A percentile compares a stretch with the other conserved stretches of the same genome.
phyloP scores from a whole-genome alignment of 768 basidiomycete genomes.

The Brasilioporus rufonigricans region DNA sequence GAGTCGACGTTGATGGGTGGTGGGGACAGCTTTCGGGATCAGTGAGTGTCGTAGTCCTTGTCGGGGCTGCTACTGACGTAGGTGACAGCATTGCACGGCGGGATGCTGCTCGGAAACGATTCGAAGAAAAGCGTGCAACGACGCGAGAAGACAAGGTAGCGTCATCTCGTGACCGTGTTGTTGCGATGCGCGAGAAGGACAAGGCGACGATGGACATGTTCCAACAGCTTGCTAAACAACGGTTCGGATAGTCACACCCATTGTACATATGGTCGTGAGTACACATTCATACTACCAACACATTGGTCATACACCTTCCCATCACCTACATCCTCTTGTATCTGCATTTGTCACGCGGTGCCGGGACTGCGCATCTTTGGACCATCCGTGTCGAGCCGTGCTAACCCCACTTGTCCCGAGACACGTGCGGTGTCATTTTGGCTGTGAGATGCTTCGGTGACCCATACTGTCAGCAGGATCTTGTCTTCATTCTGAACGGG shows the following conservation, averaged over 20 bases:
- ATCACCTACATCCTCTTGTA: too few species aligned
- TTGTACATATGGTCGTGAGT: background rate
- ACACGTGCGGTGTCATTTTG: too few species aligned
- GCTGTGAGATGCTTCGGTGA: too few species aligned
- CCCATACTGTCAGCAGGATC: too few species aligned
- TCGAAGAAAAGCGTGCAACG: slow-evolving; percentile 47
- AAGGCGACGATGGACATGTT: slow-evolving; percentile 97
- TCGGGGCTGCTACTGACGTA: slow-evolving; percentile 4
- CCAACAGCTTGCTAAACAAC: slow-evolving; percentile 83
- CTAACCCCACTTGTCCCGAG: background rate
- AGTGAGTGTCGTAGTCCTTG: slow-evolving; percentile 43
- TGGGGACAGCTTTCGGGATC: slow-evolving; percentile 75
- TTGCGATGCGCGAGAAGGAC: slow-evolving; percentile 72
- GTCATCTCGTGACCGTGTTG: slow-evolving; percentile 57
- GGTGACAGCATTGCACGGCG: slow-evolving; percentile 62
- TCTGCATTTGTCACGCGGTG: background rate
- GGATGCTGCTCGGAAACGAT: slow-evolving; percentile 67
- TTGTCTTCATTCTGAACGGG: too few species aligned
- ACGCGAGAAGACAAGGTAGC: slow-evolving; percentile 48
- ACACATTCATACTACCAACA: background rate
- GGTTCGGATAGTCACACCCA: slow-evolving; percentile 60
- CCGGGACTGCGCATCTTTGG: background rate
- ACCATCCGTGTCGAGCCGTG: background rate
- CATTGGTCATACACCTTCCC: background rate
- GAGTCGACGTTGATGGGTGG: slow-evolving; percentile 82